A percentile compares a stretch with the other conserved stretches of the same genome.
These are phyloP conservation scores for Rhizophora mangle DNA, from an alignment of 345 rosid species.

Conservation along the genomic window DNA sequence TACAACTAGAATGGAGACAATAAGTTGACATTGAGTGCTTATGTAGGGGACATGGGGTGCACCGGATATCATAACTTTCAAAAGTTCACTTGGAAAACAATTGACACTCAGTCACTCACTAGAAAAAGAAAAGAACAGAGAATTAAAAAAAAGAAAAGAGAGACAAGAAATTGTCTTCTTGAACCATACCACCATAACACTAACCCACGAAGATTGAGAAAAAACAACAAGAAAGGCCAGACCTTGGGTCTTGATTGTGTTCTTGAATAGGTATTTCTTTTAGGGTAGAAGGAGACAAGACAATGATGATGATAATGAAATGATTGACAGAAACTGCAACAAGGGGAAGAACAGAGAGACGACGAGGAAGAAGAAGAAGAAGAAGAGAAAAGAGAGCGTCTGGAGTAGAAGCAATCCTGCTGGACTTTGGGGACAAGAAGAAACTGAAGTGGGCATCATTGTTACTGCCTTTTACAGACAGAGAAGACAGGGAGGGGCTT, in stretches of 20 bases:
- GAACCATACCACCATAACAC: too few relatives aligned
- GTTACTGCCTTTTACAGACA: not conserved
- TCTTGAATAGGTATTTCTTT: slow-evolving; percentile 4
- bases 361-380: not conserved
- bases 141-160: too few relatives aligned
- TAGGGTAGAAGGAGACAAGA: slow-evolving; percentile 31
- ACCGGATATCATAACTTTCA: slow-evolving; percentile 62
- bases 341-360: too few relatives aligned
- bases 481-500: not conserved
- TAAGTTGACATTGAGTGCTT: slow-evolving; percentile 69
- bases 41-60: slow-evolving; percentile 71
- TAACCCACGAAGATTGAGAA: too few relatives aligned
- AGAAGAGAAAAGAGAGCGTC: slow-evolving; percentile 3
- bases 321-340: slow-evolving; percentile 18
- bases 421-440: slow-evolving; percentile 25
- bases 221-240: not conserved
- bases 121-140: not conserved
- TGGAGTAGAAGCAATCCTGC: slow-evolving; percentile 14
- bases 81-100: slow-evolving; percentile 52
- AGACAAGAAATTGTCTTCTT: not conserved
- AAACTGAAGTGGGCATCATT: slow-evolving; percentile 30
- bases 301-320: slow-evolving; percentile 14
- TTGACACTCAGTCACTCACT: slow-evolving; percentile 37
- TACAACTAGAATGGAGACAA: not conserved
- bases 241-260: slow-evolving; percentile 34